phyloP scores from a whole-genome alignment of 805 yeast species.

The Kodamaea fukazawae region DNA sequence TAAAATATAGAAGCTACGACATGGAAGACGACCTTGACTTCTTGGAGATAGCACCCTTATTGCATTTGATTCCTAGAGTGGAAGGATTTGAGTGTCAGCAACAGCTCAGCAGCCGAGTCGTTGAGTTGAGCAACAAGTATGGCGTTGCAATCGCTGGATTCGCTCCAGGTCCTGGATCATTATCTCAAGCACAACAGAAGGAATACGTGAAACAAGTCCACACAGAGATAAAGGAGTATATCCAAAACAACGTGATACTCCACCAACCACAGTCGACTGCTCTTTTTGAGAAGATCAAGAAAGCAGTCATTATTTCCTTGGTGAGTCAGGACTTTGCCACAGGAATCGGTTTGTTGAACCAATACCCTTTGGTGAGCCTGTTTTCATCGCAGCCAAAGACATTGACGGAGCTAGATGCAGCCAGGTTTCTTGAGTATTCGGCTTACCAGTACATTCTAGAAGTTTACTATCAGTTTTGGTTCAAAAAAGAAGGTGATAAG shows the following conservation, averaged over 20 bases:
- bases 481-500: slow-evolving; percentile 12
- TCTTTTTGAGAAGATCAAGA: neutral
- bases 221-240: too few relatives aligned
- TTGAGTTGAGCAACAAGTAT: too few relatives aligned
- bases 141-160: too few relatives aligned
- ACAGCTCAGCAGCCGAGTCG: too few relatives aligned
- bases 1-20: neutral
- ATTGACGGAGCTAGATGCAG: slow-evolving; percentile 18
- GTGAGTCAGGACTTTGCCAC: slow-evolving; percentile 1
- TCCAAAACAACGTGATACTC: too few relatives aligned
- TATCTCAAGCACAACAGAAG: too few relatives aligned
- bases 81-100: too few relatives aligned
- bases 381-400: slow-evolving; percentile 26
- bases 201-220: too few relatives aligned
- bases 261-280: neutral
- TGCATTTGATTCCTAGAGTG: too few relatives aligned
- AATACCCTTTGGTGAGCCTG: slow-evolving; percentile 5
- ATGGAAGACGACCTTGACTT: neutral
- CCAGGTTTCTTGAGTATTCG: slow-evolving; percentile 27
- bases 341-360: slow-evolving; percentile 5
- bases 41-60: slow-evolving; percentile 2
- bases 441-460: slow-evolving; percentile 24
- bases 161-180: too few relatives aligned
- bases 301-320: neutral
- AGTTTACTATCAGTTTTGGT: slow-evolving; percentile 23